Evolutionary conservation across 2,329 filamentous ascomycete species (phyloP), one percentile per base, ranked within the genome.

Genomic region (Colletotrichum paranaense): DNA sequence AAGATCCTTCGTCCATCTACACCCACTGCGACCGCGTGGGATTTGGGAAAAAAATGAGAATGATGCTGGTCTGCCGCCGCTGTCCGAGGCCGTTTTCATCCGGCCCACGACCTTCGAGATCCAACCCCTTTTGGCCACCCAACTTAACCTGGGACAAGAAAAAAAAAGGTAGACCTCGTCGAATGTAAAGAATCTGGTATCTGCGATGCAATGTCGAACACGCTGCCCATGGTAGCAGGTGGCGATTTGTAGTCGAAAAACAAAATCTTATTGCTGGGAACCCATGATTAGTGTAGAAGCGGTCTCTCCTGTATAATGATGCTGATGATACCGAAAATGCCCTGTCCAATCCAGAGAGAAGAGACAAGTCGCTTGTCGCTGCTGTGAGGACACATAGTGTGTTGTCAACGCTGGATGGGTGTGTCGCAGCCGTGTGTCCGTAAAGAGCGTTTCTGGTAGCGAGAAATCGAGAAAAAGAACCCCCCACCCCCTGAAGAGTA

Each of bases 181-280:
- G 22, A 46, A 72, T 57, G 28, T 67, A 19, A 38, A 9, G 60
- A 69, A 55, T 60, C 35, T 67, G 72, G 67, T 65, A 62, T 69
- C 70, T 60, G 69, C 30, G 52, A 68, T 52, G 70, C 69, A 60
- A 46, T 72, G 63, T 42, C 52, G 24, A 72, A 67, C 57, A 32
- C 26, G 58, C 72, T 68, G 64, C 74, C 72, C 72, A 74, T 75
- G 72, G 64, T 74, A 67, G 74, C 72, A 72, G 63, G 59, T 35
- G 58, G 38, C 42, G 67, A 32, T 46, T 46, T 74, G 69, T 62
- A 55, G 52, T 71, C 60, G 56, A 42, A 68, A 49, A 56, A 42
- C 30, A 74, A 62, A 62, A 14, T 69, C 30, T 65, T 63, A 32
- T 24, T 66, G 67, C 56, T 52, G 24, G 28, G 24, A 67, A 52